Evolutionary conservation across 2,329 filamentous ascomycete species (phyloP), one percentile per base, ranked within the genome.

Genomic region (Diaporthe sp.): DNA sequence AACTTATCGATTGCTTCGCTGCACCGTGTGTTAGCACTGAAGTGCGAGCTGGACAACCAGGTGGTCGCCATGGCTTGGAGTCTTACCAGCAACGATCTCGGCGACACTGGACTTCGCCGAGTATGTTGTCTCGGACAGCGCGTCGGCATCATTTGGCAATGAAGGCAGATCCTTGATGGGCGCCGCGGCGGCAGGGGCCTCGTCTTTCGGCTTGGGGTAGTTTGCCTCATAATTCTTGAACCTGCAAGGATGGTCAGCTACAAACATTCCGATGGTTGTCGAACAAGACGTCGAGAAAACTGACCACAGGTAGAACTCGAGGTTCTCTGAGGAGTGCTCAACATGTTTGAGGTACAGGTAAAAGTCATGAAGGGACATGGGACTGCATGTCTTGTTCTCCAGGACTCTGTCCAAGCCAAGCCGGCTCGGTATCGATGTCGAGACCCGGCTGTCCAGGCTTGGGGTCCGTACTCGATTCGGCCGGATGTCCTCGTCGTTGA

Each of bases 341-440:
- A 88, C 86, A 76, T 87, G 83, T 78, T 86, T 87, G 65, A 88
- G 80, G 73, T 87, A 88, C 85, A 87, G 86, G 79, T 86, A 87
- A 68, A 88, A 88, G 79, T 88, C 86, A 73, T 87, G 86, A 13
- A 87, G 78, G 0, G 85, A 86, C 85, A 87, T 86, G 5, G 86
- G 86, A 69, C 84, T 86, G 76, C 86, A 87, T 44, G 86, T 87
- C 79, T 84, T 84, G 79, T 88, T 88, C 32, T 82, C 83, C 25
- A 88, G 79, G n/a, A 88, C 85, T 50, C 84, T 82, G 59, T 87
- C 85, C 25, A 88, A 81, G 4, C 80, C 79, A 25, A 88, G 79
- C 30, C 84, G 82, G 47, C 77, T 78, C 4, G 85, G 86, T 47
- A 87, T 80, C 59, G 82, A 78, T 27, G 77, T 79, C 73, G 82